Conservation (phyloP, 176 grass and related monocot genomes). For the Microstegium vimineum region DNA sequence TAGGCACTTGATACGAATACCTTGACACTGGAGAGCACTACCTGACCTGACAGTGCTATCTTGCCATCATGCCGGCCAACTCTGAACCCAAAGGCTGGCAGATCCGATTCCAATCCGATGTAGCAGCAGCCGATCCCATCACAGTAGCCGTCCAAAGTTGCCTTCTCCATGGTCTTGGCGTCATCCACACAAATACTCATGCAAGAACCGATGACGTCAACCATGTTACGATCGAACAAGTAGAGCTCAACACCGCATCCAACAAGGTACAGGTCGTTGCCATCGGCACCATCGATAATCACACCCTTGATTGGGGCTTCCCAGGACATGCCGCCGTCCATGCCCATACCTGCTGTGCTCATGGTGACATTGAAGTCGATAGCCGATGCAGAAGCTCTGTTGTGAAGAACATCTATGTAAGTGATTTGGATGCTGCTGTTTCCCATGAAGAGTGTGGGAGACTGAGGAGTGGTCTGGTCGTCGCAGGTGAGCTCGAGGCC, state of each 20-base stretch:
- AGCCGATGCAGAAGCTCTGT: not conserved
- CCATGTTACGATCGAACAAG: not conserved
- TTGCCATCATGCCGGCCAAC: not conserved
- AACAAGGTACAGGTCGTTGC: not conserved
- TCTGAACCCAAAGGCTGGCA: not conserved
- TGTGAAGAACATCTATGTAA: not conserved
- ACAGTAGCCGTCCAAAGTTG: not conserved
- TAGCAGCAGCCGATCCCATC: not conserved
- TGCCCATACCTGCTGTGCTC: not conserved
- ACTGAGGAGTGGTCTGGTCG: not conserved
- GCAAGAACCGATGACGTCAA: not conserved
- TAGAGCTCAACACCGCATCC: not conserved
- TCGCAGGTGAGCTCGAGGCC: constrained; percentile 35
- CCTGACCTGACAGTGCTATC: not conserved
- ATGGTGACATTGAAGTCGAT: not conserved
- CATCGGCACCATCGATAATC: accelerated
- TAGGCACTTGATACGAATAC: not conserved
- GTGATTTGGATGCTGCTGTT: not conserved
- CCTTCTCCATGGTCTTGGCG: not conserved
- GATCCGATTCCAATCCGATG: not conserved
- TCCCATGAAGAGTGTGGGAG: not conserved
- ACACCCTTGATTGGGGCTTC: not conserved
- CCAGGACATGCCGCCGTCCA: not conserved
- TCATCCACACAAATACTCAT: not conserved
- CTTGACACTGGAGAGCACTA: not conserved